These are phyloP conservation scores for Thermochaetoides dissita DNA, from an alignment of 2,329 filamentous ascomycete species.

Conservation along the genomic window DNA sequence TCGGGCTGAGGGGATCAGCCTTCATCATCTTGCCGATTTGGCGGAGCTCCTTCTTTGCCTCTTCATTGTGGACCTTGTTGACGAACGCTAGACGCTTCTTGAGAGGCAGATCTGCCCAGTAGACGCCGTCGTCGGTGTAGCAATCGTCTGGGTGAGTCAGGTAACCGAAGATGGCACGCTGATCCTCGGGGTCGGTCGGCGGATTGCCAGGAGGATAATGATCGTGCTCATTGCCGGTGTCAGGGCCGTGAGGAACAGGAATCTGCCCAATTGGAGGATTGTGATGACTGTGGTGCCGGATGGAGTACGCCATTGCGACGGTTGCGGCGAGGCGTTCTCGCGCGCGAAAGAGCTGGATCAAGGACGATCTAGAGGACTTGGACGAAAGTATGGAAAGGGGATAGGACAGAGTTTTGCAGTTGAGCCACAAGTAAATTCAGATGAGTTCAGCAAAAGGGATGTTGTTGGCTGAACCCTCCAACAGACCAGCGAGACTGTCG, in stretches of 20 bases:
- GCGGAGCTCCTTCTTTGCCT: constrained; percentile 52
- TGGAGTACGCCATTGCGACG: constrained; percentile 18
- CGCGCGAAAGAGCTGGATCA: too few relatives aligned
- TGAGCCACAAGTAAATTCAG: too few relatives aligned
- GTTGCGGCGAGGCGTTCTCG: too few relatives aligned
- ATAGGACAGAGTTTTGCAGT: too few relatives aligned
- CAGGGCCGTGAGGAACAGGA: constrained; percentile 40
- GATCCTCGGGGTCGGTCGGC: constrained; percentile 29
- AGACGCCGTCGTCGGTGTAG: constrained; percentile 67
- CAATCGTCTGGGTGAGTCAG: constrained; percentile 80
- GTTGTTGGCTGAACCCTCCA: too few relatives aligned
- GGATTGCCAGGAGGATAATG: constrained; percentile 28
- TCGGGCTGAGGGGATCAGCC: constrained; percentile 66
- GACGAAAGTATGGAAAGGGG: too few relatives aligned
- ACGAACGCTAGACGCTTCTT: constrained; percentile 62
- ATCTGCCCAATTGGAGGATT: constrained; percentile 35
- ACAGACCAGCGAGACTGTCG: too few relatives aligned
- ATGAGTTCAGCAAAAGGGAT: too few relatives aligned
- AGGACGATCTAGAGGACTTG: too few relatives aligned
- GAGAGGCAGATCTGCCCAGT: constrained; percentile 82
- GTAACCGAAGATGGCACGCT: constrained; percentile 55
- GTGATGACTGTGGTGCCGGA: constrained; percentile 27
- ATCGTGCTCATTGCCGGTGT: constrained; percentile 34
- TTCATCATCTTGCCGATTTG: constrained; percentile 69
- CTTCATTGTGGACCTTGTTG: constrained; percentile 53